Conservation (phyloP, 2,329 filamentous ascomycete species). For the Ophiobolus disseminans region DNA sequence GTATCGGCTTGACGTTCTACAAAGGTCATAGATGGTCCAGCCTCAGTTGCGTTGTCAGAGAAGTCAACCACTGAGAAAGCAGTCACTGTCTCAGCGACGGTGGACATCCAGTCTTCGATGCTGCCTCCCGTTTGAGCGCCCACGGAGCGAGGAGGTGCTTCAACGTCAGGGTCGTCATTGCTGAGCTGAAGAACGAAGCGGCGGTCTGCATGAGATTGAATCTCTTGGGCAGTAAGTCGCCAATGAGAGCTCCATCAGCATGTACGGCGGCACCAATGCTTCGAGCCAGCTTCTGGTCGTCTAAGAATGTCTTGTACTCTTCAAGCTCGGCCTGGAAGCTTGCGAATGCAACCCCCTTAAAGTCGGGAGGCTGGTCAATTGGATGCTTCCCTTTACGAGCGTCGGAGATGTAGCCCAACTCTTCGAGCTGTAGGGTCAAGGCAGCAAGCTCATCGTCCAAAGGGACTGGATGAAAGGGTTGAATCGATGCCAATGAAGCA, state of each 20-base stretch:
- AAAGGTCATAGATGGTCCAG: constrained; percentile 21
- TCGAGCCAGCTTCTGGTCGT: constrained; percentile 27
- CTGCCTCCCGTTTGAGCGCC: not conserved
- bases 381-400: constrained; percentile 29
- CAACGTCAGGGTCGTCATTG: constrained; percentile 18
- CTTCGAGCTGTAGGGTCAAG: constrained; percentile 35
- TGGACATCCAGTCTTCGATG: constrained; percentile 10
- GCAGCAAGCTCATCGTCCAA: constrained; percentile 35
- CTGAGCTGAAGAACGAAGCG: constrained; percentile 19
- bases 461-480: constrained; percentile 4
- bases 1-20: constrained; percentile 18
- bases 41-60: constrained; percentile 19
- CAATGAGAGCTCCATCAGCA: constrained; percentile 24
- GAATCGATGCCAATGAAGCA: too few relatives aligned
- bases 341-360: constrained; percentile 23
- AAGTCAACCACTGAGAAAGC: constrained; percentile 10
- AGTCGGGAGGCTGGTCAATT: constrained; percentile 18
- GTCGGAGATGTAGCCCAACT: constrained; percentile 12
- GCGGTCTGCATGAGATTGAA: constrained; percentile 22
- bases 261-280: constrained; percentile 34
- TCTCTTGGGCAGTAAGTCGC: constrained; percentile 16
- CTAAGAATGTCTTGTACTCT: constrained; percentile 16
- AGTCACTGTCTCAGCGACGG: constrained; percentile 1
- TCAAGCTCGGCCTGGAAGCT: constrained; percentile 25
- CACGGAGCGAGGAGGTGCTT: constrained; percentile 9